Base-by-base conservation (phyloP, 2,329 filamentous ascomycete species). In the Cercospora citrullina region DNA sequence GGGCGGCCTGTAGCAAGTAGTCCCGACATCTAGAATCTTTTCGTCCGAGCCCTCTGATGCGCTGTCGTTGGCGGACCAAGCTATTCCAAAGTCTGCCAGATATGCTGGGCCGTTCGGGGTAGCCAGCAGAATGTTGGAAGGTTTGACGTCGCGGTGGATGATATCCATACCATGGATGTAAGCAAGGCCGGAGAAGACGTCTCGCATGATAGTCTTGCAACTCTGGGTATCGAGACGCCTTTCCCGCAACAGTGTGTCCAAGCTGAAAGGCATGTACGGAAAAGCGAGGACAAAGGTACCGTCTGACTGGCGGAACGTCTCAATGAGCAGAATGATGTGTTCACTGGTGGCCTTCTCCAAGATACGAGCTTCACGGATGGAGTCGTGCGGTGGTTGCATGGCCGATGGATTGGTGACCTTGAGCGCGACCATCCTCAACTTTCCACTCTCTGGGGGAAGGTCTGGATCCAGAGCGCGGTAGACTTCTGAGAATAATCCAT, bases 1-100 rank as follows among this genome's bases (percentile, higher is more conserved):
- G 0, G 95, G 95, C 0, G 94, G 87, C 21, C 96, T 89, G 80
- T 99, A 99, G 60, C 91, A 88, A 0, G 94, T 94, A 1, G 94
- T 98, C 39, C 95, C 95, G 28, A 99, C 91, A 77, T 99, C 96
- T 7, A 95, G 90, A 63, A 97, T 91, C 80, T 98, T 98, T 64
- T 84, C 75, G 64, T 87, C 78, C 8, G 83, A 76, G 1, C 87
- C 83, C 77, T 99, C 95, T 14, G 87, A 85, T 3, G 81, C 80
- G 5, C 79, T 71, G 23, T 83, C 80, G 10, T 84, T 79, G 2
- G 90, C 87, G 72, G 90, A 88, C 93, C 93, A 97, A 8, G 94
- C 88, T 45, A 95, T 96, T 61, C 95, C 94, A 81, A 99, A 98
- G 79, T 99, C 95, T 39, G 92, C 89, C 2, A 99, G 84, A 73